A percentile compares a stretch with the other conserved stretches of the same genome.
These are phyloP conservation scores for Stachybotrys echinatus DNA, from an alignment of 2,329 filamentous ascomycete species.

Conservation along the genomic window DNA sequence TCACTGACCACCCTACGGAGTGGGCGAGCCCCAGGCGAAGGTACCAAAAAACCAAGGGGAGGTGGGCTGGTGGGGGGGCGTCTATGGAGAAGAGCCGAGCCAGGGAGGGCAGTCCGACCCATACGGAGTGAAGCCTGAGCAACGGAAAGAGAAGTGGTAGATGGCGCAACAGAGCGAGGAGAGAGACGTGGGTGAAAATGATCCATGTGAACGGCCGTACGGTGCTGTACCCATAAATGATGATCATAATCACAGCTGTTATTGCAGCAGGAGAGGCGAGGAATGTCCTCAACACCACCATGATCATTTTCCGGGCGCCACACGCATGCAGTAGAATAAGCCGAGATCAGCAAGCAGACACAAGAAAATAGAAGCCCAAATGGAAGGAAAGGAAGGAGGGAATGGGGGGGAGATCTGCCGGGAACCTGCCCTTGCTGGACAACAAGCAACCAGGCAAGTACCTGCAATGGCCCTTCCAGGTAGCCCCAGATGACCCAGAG, in stretches of 20 bases:
- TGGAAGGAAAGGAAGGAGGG: not conserved
- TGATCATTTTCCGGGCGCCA: not conserved
- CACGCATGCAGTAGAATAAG: not conserved
- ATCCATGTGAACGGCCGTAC: no score
- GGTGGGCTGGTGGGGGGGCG: no score
- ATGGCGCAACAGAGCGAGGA: no score
- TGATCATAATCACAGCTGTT: not conserved
- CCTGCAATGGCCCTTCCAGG: not conserved
- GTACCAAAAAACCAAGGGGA: not conserved
- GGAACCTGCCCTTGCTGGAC: not conserved
- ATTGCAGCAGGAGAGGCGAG: not conserved
- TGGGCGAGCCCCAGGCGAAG: not conserved
- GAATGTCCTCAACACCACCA: not conserved
- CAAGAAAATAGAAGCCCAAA: not conserved
- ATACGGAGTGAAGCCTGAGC: not conserved
- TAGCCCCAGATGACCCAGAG: no score
- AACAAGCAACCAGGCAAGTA: not conserved
- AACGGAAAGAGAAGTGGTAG: no score
- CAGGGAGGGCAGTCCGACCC: not conserved
- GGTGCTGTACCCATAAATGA: not conserved
- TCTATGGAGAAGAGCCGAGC: not conserved
- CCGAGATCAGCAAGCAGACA: not conserved
- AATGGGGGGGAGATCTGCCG: not conserved
- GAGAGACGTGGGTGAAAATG: no score
- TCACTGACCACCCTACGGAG: not conserved